Conservation (phyloP, 768 basidiomycete genomes). For the Pleurotus djamor region DNA sequence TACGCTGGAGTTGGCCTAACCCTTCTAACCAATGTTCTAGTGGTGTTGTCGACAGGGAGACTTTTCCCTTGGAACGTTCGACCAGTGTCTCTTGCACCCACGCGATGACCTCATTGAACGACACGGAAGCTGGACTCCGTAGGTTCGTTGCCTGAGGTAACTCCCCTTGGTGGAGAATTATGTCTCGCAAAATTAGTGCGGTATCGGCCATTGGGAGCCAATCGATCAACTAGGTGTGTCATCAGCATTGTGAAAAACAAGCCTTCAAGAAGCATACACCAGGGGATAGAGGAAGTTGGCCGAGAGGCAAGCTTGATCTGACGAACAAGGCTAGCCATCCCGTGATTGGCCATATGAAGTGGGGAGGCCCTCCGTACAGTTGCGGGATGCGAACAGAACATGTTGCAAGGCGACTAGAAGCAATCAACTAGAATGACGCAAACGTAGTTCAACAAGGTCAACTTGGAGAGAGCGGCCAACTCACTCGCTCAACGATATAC, state of each 20-base stretch:
- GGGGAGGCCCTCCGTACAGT: slow-evolving; percentile 23
- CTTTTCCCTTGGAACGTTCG: no score
- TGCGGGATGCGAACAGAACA: slow-evolving; percentile 28
- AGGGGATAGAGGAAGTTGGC: slow-evolving; percentile 13
- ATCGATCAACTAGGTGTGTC: no score
- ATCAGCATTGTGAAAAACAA: not conserved
- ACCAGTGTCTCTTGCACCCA: no score
- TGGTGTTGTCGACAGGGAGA: no score
- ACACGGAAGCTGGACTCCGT: no score
- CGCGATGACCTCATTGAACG: no score
- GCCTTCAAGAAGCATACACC: slow-evolving; percentile 15
- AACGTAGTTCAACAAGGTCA: not conserved
- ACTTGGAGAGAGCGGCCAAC: slow-evolving; percentile 1
- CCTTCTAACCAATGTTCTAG: no score
- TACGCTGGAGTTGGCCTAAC: no score
- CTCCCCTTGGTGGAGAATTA: no score
- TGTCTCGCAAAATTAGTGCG: no score
- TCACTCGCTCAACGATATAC: slow-evolving; percentile 32
- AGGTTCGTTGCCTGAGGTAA: no score
- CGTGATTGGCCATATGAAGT: slow-evolving; percentile 27
- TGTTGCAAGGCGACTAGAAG: slow-evolving; percentile 18
- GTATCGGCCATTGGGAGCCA: no score
- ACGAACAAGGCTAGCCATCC: slow-evolving; percentile 34
- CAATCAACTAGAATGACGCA: slow-evolving; percentile 16
- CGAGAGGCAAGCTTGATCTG: slow-evolving; percentile 24